These are phyloP conservation scores for Trypanosoma boissoni DNA, from an alignment of 208 protist genomes.

Conservation along the genomic window DNA sequence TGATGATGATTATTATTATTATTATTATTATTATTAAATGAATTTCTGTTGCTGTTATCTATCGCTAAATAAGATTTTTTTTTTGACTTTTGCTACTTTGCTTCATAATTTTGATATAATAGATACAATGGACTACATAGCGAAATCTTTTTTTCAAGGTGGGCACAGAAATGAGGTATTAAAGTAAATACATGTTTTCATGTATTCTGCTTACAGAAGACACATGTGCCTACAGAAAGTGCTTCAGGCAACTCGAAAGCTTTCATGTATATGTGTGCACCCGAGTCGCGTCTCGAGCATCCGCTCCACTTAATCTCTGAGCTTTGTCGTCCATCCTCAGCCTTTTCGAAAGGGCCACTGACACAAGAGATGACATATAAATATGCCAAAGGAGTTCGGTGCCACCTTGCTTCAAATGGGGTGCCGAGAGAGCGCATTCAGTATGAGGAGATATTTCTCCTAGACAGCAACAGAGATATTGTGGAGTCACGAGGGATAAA, in stretches of 20 bases:
- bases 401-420: conserved; percentile 93
- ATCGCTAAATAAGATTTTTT: no score
- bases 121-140: no score
- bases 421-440: conserved; percentile 95
- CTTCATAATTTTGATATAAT: no score
- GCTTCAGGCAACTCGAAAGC: no score
- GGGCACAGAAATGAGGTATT: conserved; percentile 5
- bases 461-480: conserved; percentile 60
- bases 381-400: conserved; percentile 68
- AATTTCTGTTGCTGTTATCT: neutral
- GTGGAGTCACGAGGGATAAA: conserved; percentile 33
- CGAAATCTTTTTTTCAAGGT: no score
- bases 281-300: conserved; percentile 59
- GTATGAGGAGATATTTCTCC: conserved; percentile 91
- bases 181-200: conserved; percentile 12
- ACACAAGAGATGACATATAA: conserved; percentile 94
- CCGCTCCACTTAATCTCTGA: conserved; percentile 91
- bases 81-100: no score
- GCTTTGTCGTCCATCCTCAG: conserved; percentile 93
- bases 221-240: no score
- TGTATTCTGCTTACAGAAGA: no score
- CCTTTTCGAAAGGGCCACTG: conserved; percentile 93
- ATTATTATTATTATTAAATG: conserved; percentile 5
- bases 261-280: conserved; percentile 25
- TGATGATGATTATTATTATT: neutral